Base-by-base conservation (phyloP, 2,329 filamentous ascomycete genomes). In the Amylocarpus encephaloides region DNA sequence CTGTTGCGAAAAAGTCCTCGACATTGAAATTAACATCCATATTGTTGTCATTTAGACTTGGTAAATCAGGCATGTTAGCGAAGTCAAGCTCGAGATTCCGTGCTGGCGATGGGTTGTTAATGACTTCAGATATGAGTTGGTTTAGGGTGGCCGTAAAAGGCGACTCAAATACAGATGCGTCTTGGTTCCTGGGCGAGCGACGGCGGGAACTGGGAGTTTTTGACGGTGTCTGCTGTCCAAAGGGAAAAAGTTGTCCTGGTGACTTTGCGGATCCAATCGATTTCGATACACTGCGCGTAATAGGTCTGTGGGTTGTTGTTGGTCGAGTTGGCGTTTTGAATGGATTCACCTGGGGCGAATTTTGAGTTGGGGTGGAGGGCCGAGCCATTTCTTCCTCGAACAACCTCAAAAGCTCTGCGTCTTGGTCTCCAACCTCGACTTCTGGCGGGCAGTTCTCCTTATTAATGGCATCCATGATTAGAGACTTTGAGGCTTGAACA, bases 1-100 rank as follows among this genome's bases (percentile, higher is more conserved):
- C 70, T 1, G 70, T 71, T 16, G 66, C 66, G 48, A 74, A 70
- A 50, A 73, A 66, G 48, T 73, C 70, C 36, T 68, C 65, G n/a
- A 65, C 59, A 49, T 49, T 63, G 58, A 64, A 64, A 26, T 62
- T 53, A 19, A 57, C 44, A 10, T 59, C 50, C 2, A 52, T 35
- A 44, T 56, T 50, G 26, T 52, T 40, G 7, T 54, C 13, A 26
- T 52, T 48, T 10, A 61, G 39, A 13, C 54, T 52, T 7, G 62
- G 56, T 6, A 66, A 46, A 34, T 60, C 58, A 6, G 68, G 66
- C 11, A 71, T 51, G 32, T 61, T 64, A 4, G 61, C 58, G 49
- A 71, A 71, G 47, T 65, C 63, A 15, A 65, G 51, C 15, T 61
- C 57, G 6, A 58, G 35, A 54, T 57, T 36, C 51, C 59, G 56